Base-by-base conservation (phyloP, 805 yeast genomes). In the Saccharomyces jurei region DNA sequence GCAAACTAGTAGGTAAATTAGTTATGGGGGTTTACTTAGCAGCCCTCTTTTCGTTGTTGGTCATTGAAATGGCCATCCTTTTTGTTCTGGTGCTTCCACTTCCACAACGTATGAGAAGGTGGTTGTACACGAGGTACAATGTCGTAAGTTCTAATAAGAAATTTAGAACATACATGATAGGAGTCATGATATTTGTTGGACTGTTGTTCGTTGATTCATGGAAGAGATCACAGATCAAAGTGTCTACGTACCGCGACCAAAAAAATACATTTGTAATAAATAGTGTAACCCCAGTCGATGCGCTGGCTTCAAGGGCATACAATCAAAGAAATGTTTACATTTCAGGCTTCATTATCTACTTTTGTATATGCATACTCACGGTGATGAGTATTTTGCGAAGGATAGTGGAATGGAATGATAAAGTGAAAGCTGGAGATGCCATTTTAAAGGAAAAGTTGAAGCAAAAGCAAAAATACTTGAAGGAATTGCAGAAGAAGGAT, bases 311-410 rank as follows among this genome's bases (percentile, higher is more conserved):
- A 49, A 79, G 82, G 56, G 82, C 84, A 54, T 83, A 81, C 60
- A 76, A 83, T 46, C 87, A 83, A 66, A 74, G 88, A 63, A 83
- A 83, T 60, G 72, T 81, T 47, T 83, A 83, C 65, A 74, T 83
- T 53, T 77, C 82, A 13, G 88, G 87, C 6, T 84, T 84, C 8
- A 83, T 82, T 4, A 66, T 83, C 54, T 83, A 80, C 66, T 75
- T 81, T 61, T 74, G 71, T 54, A 58, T 82, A 50, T 80, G 84
- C 10, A 81, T 82, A 54, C 76, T 74, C 41, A 81, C 84, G 0
- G 80, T 81, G 49, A 71, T 78, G 58, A 75, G 77, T 41, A 75
- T 83, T 51, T 73, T 82, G 49, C 73, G 73, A 55, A 79, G 81
- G 65, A 70, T 83, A 66, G 80, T 81, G 44, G 72, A 76, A 57